Percentiles rank a stretch among this genome's conserved stretches.
These are phyloP conservation scores for Protomyces gravidus DNA, from an alignment of 1,139 yeast species.

Conservation along the genomic window DNA sequence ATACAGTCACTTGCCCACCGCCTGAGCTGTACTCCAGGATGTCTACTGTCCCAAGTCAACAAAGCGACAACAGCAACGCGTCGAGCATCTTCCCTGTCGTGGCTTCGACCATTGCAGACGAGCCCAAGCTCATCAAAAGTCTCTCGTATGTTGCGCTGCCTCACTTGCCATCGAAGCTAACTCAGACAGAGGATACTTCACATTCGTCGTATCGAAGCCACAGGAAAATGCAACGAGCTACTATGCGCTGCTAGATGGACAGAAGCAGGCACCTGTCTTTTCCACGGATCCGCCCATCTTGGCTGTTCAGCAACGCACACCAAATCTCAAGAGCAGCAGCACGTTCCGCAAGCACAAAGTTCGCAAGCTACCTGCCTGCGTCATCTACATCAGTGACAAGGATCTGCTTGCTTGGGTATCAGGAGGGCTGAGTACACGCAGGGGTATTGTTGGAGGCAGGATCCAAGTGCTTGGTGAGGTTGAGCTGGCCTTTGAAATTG, in stretches of 20 bases:
- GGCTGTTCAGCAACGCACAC: neutral
- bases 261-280: neutral
- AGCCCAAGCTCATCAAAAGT: neutral
- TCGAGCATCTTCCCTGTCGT: slow-evolving; percentile 2
- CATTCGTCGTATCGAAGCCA: neutral
- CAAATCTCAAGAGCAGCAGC: neutral
- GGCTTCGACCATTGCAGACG: neutral
- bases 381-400: neutral
- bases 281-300: neutral
- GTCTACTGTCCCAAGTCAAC: neutral
- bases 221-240: neutral
- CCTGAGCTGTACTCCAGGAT: no score
- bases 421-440: neutral
- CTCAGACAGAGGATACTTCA: neutral
- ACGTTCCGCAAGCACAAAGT: neutral
- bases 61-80: neutral
- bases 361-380: neutral
- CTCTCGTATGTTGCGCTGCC: neutral
- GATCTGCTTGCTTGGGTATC: neutral
- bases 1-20: no score
- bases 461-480: neutral
- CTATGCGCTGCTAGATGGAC: neutral
- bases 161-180: neutral
- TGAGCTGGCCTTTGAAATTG: neutral
- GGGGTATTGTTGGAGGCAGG: neutral